These are phyloP conservation scores for Beauveria scarabaeidicola DNA, from an alignment of 2,329 filamentous ascomycete genomes.

Conservation along the genomic window DNA sequence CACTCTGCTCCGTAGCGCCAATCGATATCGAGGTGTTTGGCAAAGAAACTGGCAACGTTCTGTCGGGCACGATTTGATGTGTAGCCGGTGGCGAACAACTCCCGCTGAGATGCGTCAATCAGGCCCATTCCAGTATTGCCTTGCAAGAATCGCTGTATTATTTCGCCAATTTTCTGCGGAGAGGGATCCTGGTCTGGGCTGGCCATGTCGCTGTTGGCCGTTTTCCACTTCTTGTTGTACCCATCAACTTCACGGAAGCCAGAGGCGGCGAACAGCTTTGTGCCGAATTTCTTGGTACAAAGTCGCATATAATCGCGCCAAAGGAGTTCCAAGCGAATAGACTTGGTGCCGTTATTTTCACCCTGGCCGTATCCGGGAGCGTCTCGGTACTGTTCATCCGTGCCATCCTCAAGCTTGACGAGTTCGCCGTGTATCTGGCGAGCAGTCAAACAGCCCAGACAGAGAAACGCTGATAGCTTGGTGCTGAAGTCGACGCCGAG, in stretches of 20 bases:
- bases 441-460: slow-evolving; percentile 63
- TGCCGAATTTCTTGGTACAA: slow-evolving; percentile 61
- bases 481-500: slow-evolving; percentile 65
- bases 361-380: slow-evolving; percentile 56
- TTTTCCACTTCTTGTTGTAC: slow-evolving; percentile 41
- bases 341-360: slow-evolving; percentile 62
- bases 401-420: slow-evolving; percentile 59
- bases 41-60: slow-evolving; percentile 66
- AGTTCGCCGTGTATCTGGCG: slow-evolving; percentile 64
- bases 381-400: slow-evolving; percentile 28
- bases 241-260: slow-evolving; percentile 50
- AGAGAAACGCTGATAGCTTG: slow-evolving; percentile 65
- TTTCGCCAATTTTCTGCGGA: slow-evolving; percentile 35
- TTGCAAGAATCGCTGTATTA: slow-evolving; percentile 50
- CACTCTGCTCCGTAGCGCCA: slow-evolving; percentile 77
- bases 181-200: slow-evolving; percentile 28
- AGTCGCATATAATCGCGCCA: slow-evolving; percentile 79
- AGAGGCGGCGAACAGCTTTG: slow-evolving; percentile 52
- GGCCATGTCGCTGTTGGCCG: slow-evolving; percentile 25
- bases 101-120: slow-evolving; percentile 69
- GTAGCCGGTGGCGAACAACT: slow-evolving; percentile 67
- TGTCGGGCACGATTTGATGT: slow-evolving; percentile 69
- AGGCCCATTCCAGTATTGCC: slow-evolving; percentile 68
- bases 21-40: slow-evolving; percentile 66
- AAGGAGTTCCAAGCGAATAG: slow-evolving; percentile 63